Percentiles rank a stretch among this genome's conserved stretches.
Evolutionary conservation across 2,329 filamentous ascomycete species (phyloP).

Genomic region (Xylaria arbuscula): DNA sequence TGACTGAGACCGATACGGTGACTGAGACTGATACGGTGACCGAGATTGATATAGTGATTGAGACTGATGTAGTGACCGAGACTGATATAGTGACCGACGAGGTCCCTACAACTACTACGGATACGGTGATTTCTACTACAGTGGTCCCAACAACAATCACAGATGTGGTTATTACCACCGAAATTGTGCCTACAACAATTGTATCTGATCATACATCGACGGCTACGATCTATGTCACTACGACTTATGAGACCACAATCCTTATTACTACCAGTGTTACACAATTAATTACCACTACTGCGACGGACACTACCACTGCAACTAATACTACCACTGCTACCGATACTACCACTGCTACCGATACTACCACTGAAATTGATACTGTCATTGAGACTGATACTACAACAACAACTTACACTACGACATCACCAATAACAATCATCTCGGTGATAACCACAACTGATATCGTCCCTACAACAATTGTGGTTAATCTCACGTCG

Average conservation of each 20-base stretch:
- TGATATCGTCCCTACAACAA: slow-evolving; percentile 42
- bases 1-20: neutral
- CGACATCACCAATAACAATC: slow-evolving; percentile 40
- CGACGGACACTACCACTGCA: slow-evolving; percentile 9
- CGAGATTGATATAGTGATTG: neutral
- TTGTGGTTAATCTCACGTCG: slow-evolving; percentile 39
- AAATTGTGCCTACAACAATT: slow-evolving; percentile 28
- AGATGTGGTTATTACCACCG: slow-evolving; percentile 19
- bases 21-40: slow-evolving; percentile 23
- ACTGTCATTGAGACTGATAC: slow-evolving; percentile 28
- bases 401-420: slow-evolving; percentile 41
- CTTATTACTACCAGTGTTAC: slow-evolving; percentile 8
- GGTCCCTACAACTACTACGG: slow-evolving; percentile 3
- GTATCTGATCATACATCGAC: slow-evolving; percentile 34
- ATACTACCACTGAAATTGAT: slow-evolving; percentile 26
- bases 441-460: slow-evolving; percentile 40
- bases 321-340: slow-evolving; percentile 24
- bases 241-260: slow-evolving; percentile 37
- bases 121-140: slow-evolving; percentile 31
- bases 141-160: slow-evolving; percentile 37
- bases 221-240: slow-evolving; percentile 18
- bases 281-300: neutral
- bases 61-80: slow-evolving; percentile 14
- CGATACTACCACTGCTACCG: slow-evolving; percentile 6
- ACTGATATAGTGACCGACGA: neutral